Percentiles rank a stretch among this genome's conserved stretches.
Conservation (phyloP, 2,329 filamentous ascomycete genomes). For the Bipolaris gigantea region DNA sequence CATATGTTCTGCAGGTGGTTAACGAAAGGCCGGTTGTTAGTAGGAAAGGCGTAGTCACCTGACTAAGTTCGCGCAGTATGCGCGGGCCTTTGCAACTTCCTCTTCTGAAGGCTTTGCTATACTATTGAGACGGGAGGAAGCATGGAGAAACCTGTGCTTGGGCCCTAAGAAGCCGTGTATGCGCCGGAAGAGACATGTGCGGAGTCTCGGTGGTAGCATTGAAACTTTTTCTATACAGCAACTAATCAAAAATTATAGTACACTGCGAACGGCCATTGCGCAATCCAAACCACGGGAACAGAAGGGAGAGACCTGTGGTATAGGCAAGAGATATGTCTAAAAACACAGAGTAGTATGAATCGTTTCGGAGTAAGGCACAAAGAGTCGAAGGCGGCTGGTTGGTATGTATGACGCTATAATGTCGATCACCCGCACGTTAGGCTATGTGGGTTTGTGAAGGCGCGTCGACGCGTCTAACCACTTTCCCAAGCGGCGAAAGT, state of each 20-base stretch:
- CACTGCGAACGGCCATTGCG: slow-evolving; percentile 12
- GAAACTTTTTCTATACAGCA: slow-evolving; percentile 22
- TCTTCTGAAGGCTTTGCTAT: slow-evolving; percentile 39
- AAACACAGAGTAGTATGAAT: not conserved
- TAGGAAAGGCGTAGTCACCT: slow-evolving; percentile 44
- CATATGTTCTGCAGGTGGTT: slow-evolving; percentile 68
- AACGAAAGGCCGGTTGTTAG: not conserved
- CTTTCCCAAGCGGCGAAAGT: slow-evolving; percentile 8
- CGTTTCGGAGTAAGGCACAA: slow-evolving; percentile 15
- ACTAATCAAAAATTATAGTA: not conserved
- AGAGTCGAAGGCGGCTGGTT: slow-evolving; percentile 16
- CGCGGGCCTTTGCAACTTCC: slow-evolving; percentile 58
- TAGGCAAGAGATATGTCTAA: not conserved
- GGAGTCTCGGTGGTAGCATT: slow-evolving; percentile 31
- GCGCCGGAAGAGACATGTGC: slow-evolving; percentile 24
- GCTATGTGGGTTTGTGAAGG: slow-evolving; percentile 32
- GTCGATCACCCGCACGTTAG: slow-evolving; percentile 22
- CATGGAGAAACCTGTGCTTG: slow-evolving; percentile 26
- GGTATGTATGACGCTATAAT: slow-evolving; percentile 33
- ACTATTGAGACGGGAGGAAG: slow-evolving; percentile 25
- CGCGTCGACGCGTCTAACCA: slow-evolving; percentile 36
- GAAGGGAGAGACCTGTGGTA: not conserved
- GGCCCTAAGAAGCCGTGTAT: slow-evolving; percentile 6
- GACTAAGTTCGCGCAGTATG: slow-evolving; percentile 63
- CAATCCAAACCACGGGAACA: not conserved